Base-by-base conservation (phyloP, 164 flowering plant genomes). In the Platanus orientalis region DNA sequence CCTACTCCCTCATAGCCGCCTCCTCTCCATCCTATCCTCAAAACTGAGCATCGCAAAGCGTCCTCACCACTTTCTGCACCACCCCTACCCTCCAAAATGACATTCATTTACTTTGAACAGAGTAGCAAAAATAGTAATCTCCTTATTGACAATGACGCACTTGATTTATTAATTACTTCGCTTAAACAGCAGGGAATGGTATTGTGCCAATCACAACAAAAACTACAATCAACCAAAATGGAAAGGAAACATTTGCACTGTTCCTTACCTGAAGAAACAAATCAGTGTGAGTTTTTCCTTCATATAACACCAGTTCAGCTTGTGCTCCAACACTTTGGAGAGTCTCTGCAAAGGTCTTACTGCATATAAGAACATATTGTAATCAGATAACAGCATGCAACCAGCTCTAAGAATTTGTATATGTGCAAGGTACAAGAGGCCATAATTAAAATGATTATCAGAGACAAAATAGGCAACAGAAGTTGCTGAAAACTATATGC, bases 231-330 rank as follows among this genome's bases (percentile, higher is more conserved):
- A 24, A 32, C 2, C 1, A 28, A 20, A 27, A 59, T 24, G 16
- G 25, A 12, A 56, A 21, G 11, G 50, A 29, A 50, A 36, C 29
- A 32, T 26, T 7, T 26, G 42, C 53, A 61, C 28, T 13, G 34
- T 57, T 63, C 57, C 19, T 71, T 73, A 92, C 99, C 69, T 95
- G 99, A 59, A 95, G 77, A 80, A 92, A 88, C 78, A 95, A 60
- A 77, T 92, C 98, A 29, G 97, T 90, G 72, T 95, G 99, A 42
- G 90, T 87, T 73, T 95, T 95, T 24, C 96, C 96, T 10, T 83
- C 79, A 62, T 77, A 95, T 54, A 95, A 64, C 36, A 88, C 69
- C 34, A 90, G 63, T 47, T 87, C 83, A 55, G 86, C 89, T 63
- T 77, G 60, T 67, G 75, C 97, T 40, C 96, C 99, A 10, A 62